These are phyloP conservation scores for Abrus precatorius DNA, from an alignment of 306 rosid genomes.

Conservation along the genomic window DNA sequence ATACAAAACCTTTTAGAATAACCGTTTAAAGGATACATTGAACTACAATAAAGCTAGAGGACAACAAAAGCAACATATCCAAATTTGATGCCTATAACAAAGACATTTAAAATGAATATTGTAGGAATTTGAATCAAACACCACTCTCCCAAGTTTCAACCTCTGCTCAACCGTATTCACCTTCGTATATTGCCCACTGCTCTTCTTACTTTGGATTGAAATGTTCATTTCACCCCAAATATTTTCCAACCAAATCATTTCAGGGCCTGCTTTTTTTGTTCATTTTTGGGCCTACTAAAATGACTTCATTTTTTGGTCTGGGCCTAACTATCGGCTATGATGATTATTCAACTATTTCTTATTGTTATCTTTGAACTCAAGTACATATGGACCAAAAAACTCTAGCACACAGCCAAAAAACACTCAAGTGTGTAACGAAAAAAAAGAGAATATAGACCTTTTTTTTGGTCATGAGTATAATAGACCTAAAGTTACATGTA, in stretches of 20 bases:
- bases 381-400: no score
- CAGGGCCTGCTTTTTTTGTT: neutral
- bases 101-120: conserved; percentile 4
- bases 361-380: neutral
- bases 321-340: neutral
- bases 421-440: no score
- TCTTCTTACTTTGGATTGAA: neutral
- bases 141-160: neutral
- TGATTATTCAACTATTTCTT: neutral
- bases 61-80: conserved; percentile 31
- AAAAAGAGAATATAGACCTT: no score
- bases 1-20: conserved; percentile 21
- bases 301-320: neutral
- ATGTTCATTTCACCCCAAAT: neutral
- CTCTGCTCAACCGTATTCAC: neutral
- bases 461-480: no score
- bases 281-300: no score
- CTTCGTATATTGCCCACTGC: neutral
- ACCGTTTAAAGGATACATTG: conserved; percentile 25
- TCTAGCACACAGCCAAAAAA: no score
- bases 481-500: no score
- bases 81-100: conserved; percentile 17
- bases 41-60: conserved; percentile 43
- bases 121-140: neutral
- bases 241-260: neutral